Base-by-base conservation (phyloP, 345 rosid genomes). In the Populus pruinosa region DNA sequence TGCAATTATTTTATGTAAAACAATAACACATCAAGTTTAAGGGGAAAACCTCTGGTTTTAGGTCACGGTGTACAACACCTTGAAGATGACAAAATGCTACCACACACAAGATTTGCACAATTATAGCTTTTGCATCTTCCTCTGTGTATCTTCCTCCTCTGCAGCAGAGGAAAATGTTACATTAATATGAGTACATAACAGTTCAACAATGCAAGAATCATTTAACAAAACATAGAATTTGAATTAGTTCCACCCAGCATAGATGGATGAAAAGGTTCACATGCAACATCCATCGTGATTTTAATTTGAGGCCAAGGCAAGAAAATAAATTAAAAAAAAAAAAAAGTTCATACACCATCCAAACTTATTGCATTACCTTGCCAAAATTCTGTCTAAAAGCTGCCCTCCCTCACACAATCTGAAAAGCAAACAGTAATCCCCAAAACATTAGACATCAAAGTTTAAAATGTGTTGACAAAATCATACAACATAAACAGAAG, bases 331-430 rank as follows among this genome's bases (percentile, higher is more conserved):
- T 27, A 55, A 38, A 56, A 6, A 55, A 55, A 38, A 56, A 6
- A 55, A 55, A 35, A 11, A 6, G 25, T 43, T 5, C 7, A 11
- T 5, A 43, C 16, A 50, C 61, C 43, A 72, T 50, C 38, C 23
- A 11, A 33, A 21, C 13, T 33, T 39, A 49, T 44, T 49, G 59
- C 36, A 13, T 44, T 90, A 92, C 99, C 97, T 90, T 5, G 96
- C 87, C 79, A 96, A 85, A 85, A 96, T 94, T 85, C 97, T 89
- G 75, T 96, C 99, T 72, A 96, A 83, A 20, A 92, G 83, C 85
- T 96, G 98, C 62, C 99, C 98, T 81, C 99, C 99, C 86, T 94
- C 95, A 56, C 99, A 96, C 87, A 96, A 87, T 83, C 99, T 96
- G 87, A 59, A 76, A 79, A 56, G 62, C 50, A 78, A 77, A 68